phyloP scores from a whole-genome alignment of 208 protist genomes.

The Angomonas deanei region DNA sequence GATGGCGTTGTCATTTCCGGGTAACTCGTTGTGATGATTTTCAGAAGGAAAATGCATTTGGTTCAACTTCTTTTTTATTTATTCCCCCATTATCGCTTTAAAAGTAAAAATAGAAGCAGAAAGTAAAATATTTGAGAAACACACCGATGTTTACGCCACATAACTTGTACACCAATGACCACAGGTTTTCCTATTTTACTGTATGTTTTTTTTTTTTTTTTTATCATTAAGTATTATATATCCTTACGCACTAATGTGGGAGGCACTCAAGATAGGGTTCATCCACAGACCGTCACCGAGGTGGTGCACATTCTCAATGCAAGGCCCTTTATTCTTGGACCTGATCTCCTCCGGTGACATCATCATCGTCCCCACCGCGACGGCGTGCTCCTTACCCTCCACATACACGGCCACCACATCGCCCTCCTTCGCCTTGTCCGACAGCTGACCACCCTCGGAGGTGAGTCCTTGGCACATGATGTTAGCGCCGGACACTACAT shows the following conservation, averaged over 20 bases:
- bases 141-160: not conserved
- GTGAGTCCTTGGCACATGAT: constrained; percentile 98
- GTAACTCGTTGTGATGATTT: not conserved
- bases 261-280: constrained; percentile 81
- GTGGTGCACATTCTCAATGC: constrained; percentile 96
- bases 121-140: constrained; percentile 11
- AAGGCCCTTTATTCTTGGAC: constrained; percentile 87
- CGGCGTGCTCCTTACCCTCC: constrained; percentile 96
- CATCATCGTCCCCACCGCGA: constrained; percentile 90
- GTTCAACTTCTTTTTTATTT: constrained; percentile 13
- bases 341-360: constrained; percentile 93
- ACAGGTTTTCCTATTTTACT: not conserved
- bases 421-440: constrained; percentile 39
- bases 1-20: constrained; percentile 6
- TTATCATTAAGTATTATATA: not conserved
- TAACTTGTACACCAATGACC: not conserved
- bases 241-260: constrained; percentile 61
- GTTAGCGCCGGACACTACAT: constrained; percentile 96
- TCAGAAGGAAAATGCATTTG: no score
- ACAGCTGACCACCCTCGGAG: constrained; percentile 87
- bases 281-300: constrained; percentile 96
- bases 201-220: not conserved
- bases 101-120: constrained; percentile 6
- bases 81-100: not conserved
- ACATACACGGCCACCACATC: constrained; percentile 88